A percentile compares a stretch with the other conserved stretches of the same genome.
These are phyloP conservation scores for Lactuca sativa DNA, from an alignment of 129 eudicot species.

Conservation along the genomic window DNA sequence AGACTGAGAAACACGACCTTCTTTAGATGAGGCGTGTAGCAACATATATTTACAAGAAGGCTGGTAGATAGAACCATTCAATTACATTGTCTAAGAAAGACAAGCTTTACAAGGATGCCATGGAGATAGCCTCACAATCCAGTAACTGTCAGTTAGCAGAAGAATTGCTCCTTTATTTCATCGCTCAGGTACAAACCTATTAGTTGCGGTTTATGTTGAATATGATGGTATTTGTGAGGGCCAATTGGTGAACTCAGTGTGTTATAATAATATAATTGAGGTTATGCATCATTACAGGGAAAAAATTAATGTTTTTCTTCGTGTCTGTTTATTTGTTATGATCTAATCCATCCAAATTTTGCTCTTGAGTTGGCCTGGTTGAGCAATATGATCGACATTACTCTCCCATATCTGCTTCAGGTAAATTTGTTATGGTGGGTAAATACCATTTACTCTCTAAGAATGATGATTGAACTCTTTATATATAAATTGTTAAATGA, in stretches of 20 bases:
- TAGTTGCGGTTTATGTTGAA: no score
- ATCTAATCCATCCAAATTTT: constrained; percentile 76
- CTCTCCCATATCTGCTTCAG: constrained; percentile 95
- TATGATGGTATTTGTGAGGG: no score
- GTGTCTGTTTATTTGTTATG: constrained; percentile 49
- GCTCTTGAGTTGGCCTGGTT: constrained; percentile 94
- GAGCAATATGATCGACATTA: constrained; percentile 85
- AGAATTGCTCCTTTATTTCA: constrained; percentile 85
- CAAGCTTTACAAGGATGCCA: constrained; percentile 85
- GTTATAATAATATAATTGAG: background rate
- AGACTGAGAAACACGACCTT: constrained; percentile 96
- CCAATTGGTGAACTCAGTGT: background rate
- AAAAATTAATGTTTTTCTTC: constrained; percentile 96
- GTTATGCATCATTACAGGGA: constrained; percentile 55
- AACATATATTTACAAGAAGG: constrained; percentile 91
- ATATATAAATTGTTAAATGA: no score
- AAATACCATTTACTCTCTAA: no score
- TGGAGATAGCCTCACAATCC: constrained; percentile 96
- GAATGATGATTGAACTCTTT: no score
- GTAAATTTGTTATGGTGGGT: constrained; percentile 25
- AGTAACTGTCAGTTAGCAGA: constrained; percentile 95
- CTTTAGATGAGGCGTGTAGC: constrained; percentile 98
- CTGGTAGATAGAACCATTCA: constrained; percentile 98
- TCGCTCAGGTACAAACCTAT: no score
- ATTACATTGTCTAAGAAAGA: constrained; percentile 92